Evolutionary conservation across 2,329 filamentous ascomycete species (phyloP).

Genomic region (Sporothrix euskadiensis): DNA sequence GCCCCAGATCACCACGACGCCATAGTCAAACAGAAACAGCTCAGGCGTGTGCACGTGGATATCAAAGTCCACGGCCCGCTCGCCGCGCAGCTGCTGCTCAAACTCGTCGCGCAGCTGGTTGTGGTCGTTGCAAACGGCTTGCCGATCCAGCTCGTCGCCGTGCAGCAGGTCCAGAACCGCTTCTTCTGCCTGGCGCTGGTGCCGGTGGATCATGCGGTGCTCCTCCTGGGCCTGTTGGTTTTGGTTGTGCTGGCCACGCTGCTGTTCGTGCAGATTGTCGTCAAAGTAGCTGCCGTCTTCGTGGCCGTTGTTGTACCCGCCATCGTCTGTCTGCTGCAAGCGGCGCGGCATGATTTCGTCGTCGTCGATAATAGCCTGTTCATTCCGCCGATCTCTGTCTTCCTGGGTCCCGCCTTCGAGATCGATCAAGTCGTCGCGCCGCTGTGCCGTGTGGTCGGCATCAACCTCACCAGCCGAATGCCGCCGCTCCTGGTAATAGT

Average conservation of each 20-base stretch:
- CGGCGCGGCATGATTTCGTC: conserved; percentile 28
- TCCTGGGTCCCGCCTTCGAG: conserved; percentile 47
- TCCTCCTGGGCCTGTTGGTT: conserved; percentile 18
- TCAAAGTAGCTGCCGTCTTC: conserved; percentile 39
- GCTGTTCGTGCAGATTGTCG: conserved; percentile 9
- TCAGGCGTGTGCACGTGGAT: conserved; percentile 88
- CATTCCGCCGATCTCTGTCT: conserved; percentile 39
- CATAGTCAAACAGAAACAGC: conserved; percentile 95
- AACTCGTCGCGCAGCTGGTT: conserved; percentile 28
- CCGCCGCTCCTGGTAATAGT: conserved; percentile 60
- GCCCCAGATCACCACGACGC: conserved; percentile 97
- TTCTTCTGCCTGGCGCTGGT: conserved; percentile 23
- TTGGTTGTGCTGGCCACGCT: conserved; percentile 14
- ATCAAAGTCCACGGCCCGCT: conserved; percentile 67
- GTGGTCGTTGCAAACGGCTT: conserved; percentile 13
- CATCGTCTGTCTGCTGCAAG: conserved; percentile 31
- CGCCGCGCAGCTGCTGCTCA: conserved; percentile 29
- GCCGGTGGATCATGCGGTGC: conserved; percentile 36
- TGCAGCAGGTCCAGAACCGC: conserved; percentile 22
- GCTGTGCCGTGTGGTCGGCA: conserved; percentile 58
- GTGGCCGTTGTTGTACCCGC: conserved; percentile 41
- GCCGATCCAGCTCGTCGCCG: conserved; percentile 26
- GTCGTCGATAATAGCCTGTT: conserved; percentile 35
- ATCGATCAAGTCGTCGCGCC: conserved; percentile 57
- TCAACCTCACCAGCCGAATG: conserved; percentile 76